Evolutionary conservation across 768 basidiomycete species (phyloP).

Genomic region (Boletus subcaerulescens): DNA sequence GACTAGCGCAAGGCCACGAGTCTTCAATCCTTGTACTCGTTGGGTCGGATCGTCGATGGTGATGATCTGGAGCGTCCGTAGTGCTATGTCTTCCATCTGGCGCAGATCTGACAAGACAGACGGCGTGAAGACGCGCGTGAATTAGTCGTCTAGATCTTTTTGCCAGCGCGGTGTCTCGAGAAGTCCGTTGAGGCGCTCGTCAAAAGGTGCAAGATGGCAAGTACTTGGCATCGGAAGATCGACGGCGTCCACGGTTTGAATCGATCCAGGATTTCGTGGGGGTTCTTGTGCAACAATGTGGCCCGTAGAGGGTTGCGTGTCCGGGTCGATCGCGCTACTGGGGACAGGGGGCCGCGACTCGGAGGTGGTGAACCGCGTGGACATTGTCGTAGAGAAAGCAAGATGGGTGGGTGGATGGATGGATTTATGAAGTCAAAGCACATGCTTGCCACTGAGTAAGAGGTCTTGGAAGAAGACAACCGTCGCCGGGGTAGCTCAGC

Average conservation of each 20-base stretch:
- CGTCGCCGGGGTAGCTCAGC: constrained; percentile 63
- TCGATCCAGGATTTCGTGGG: background rate
- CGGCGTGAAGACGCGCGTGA: constrained; percentile 9
- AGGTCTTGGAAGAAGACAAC: background rate
- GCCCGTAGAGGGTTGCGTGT: too few species aligned
- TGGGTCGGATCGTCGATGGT: constrained; percentile 10
- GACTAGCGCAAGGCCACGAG: constrained; percentile 7
- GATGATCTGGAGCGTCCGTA: constrained; percentile 8
- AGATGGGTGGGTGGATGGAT: background rate
- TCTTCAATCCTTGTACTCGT: background rate
- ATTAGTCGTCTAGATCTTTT: constrained; percentile 13
- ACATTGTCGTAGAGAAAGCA: background rate
- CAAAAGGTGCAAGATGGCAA: constrained; percentile 10
- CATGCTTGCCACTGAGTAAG: too few species aligned
- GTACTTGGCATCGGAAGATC: background rate
- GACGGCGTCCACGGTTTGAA: background rate
- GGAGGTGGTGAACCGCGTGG: background rate
- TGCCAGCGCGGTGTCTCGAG: constrained; percentile 8
- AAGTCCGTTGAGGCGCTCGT: constrained; percentile 1
- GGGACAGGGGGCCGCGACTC: background rate
- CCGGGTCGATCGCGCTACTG: background rate
- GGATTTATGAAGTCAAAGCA: background rate
- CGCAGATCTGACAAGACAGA: constrained; percentile 2
- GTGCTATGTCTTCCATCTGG: constrained; percentile 8
- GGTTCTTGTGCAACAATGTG: background rate